Base-by-base conservation (phyloP, 495 filamentous ascomycete genomes). In the Friedmanniomyces endolithicus region DNA sequence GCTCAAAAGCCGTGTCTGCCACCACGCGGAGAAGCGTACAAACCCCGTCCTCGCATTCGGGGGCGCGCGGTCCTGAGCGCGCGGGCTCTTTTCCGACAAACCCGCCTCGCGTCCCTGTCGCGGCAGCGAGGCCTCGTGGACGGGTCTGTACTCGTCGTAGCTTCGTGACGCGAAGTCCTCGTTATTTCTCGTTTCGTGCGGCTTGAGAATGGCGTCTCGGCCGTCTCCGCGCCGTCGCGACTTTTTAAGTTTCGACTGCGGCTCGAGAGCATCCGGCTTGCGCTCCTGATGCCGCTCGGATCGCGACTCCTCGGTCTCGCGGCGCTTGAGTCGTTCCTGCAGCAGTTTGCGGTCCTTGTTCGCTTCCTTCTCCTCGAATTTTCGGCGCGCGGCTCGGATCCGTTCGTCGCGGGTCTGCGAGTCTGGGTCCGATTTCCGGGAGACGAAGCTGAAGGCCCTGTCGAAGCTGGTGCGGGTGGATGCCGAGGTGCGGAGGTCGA, bases 381-480 rank as follows among this genome's bases (percentile, higher is more conserved):
- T 77, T 25, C 70, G 72, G 6, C 59, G 41, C n/a, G 48, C 50
- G 22, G 49, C 59, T 11, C 53, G 47, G 19, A 58, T 61, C 22
- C 52, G 58, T 20, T 58, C 58, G n/a, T 54, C 58, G 20, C 50
- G 51, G 1, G 48, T 52, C 23, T 44, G 46, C 37, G 53, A 24
- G n/a, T 56, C 51, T 55, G 71, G 60, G 65, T 76, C 62, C 55
- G 75, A 62, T 62, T 72, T 63, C 35, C 67, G 67, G 11, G 72
- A 67, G n/a, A 68, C 64, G 54, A 67, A 64, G 43, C 76, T 72
- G 51, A 81, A 79, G 20, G 75, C 71, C 52, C 72, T 75, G 54
- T 83, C 80, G 16, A 81, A 67, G 24, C 78, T 81, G 14, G 77
- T 71, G 12, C 80, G 70, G 6, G 75, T 75, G 37, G 71, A 72